Evolutionary conservation across 768 basidiomycete genomes (phyloP).

Genomic region (Calocybe cyanea): DNA sequence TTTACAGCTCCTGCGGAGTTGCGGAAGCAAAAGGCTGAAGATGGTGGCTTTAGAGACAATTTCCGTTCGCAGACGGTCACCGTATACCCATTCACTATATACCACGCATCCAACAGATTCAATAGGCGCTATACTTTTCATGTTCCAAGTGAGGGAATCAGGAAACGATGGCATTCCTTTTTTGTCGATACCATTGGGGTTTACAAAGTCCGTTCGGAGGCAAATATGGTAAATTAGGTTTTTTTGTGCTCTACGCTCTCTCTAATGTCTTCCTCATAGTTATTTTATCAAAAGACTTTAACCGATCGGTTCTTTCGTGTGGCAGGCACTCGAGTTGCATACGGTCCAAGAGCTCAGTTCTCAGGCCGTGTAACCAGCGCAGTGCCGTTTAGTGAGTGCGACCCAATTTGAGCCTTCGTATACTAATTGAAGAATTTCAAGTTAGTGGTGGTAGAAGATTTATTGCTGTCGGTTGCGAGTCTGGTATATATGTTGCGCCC

Average conservation of each 20-base stretch:
- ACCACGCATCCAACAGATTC: constrained; percentile 56
- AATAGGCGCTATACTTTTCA: constrained; percentile 71
- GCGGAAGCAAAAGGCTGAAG: constrained; percentile 61
- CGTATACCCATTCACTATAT: constrained; percentile 76
- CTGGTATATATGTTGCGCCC: constrained; percentile 67
- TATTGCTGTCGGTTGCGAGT: constrained; percentile 59
- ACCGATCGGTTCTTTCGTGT: constrained; percentile 62
- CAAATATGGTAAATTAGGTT: constrained; percentile 56
- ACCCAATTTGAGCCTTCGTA: not conserved
- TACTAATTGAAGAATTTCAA: constrained; percentile 21
- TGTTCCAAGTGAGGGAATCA: constrained; percentile 49
- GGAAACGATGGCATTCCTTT: constrained; percentile 61
- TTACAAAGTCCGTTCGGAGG: constrained; percentile 61
- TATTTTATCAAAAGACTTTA: constrained; percentile 58
- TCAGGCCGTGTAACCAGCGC: constrained; percentile 61
- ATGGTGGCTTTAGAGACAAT: constrained; percentile 52
- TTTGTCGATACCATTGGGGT: constrained; percentile 63
- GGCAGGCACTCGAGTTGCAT: constrained; percentile 29
- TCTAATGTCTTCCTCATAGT: constrained; percentile 37
- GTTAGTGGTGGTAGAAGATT: constrained; percentile 50
- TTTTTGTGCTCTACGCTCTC: not conserved
- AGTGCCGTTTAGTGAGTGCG: constrained; percentile 57
- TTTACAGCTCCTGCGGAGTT: constrained; percentile 59
- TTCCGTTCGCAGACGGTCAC: constrained; percentile 48
- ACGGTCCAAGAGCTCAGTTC: constrained; percentile 27